phyloP scores from a whole-genome alignment of 805 yeast genomes.

The Deakozyma indianensis region DNA sequence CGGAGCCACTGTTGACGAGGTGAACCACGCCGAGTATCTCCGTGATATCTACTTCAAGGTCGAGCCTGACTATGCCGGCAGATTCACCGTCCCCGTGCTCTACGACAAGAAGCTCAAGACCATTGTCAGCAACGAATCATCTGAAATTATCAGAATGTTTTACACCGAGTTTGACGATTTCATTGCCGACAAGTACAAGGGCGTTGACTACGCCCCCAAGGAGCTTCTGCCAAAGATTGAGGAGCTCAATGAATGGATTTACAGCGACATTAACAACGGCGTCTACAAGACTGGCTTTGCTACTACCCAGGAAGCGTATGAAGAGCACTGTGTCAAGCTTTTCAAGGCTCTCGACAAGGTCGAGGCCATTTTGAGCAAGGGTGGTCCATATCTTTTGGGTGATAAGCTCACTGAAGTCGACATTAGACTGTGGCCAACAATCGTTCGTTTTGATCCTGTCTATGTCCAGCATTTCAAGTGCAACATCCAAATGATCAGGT shows the following conservation, averaged over 20 bases:
- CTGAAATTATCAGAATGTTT: conserved; percentile 77
- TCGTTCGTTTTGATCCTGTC: conserved; percentile 82
- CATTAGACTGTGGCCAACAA: conserved; percentile 72
- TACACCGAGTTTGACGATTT: conserved; percentile 51
- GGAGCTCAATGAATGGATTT: conserved; percentile 66
- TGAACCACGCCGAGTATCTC: conserved; percentile 45
- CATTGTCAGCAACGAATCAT: conserved; percentile 82
- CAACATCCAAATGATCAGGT: conserved; percentile 66
- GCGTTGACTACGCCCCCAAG: conserved; percentile 50
- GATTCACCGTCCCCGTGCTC: conserved; percentile 85
- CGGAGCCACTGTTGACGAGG: conserved; percentile 39
- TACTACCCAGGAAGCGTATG: conserved; percentile 68
- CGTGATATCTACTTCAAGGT: conserved; percentile 64
- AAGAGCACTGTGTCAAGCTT: conserved; percentile 44
- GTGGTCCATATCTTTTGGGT: conserved; percentile 39
- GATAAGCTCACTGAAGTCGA: conserved; percentile 78
- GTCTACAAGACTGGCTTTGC: conserved; percentile 92
- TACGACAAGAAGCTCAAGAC: conserved; percentile 79
- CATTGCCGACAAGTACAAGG: conserved; percentile 30
- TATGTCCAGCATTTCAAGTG: conserved; percentile 94
- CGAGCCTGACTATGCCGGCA: conserved; percentile 59
- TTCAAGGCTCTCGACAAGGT: conserved; percentile 47
- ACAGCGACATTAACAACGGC: conserved; percentile 78
- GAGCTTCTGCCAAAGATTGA: conserved; percentile 45
- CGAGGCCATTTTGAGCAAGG: conserved; percentile 17